Conservation (phyloP, 495 filamentous ascomycete species). For the Penicillium nucicola region DNA sequence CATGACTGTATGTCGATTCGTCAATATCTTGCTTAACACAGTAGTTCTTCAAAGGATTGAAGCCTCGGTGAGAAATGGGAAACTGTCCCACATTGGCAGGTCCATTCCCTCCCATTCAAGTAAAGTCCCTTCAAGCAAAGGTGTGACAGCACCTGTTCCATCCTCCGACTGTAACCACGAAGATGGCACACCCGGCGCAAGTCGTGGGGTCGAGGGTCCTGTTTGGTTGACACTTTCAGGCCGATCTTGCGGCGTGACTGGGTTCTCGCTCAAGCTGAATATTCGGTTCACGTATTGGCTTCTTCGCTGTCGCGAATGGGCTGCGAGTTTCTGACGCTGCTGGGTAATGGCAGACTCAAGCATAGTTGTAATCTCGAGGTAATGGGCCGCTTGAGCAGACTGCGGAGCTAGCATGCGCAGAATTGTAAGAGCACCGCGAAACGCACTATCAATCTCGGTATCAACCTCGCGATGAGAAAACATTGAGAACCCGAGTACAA, state of each 20-base stretch:
- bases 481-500: conserved; percentile 43
- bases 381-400: conserved; percentile 41
- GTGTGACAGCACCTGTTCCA: conserved; percentile 10
- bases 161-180: conserved; percentile 20
- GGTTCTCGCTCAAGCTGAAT: conserved; percentile 28
- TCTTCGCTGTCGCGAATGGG: conserved; percentile 26
- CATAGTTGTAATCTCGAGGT: conserved; percentile 32
- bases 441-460: conserved; percentile 29
- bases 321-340: conserved; percentile 29
- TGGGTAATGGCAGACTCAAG: conserved; percentile 31
- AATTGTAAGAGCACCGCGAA: conserved; percentile 28
- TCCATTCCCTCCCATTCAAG: conserved; percentile 34
- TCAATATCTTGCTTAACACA: background rate
- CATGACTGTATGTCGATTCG: background rate
- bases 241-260: conserved; percentile 7
- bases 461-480: conserved; percentile 35
- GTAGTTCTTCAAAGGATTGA: background rate
- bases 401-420: conserved; percentile 31
- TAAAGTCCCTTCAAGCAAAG: conserved; percentile 16
- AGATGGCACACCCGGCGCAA: conserved; percentile 8
- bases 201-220: conserved; percentile 3
- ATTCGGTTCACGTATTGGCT: conserved; percentile 38
- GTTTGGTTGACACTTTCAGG: conserved; percentile 2
- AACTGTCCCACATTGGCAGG: conserved; percentile 34
- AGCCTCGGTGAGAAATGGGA: conserved; percentile 34